Percentiles rank a stretch among this genome's conserved stretches.
These are phyloP conservation scores for Penicillium fuscoglaucum DNA, from an alignment of 2,329 filamentous ascomycete species.

Conservation along the genomic window DNA sequence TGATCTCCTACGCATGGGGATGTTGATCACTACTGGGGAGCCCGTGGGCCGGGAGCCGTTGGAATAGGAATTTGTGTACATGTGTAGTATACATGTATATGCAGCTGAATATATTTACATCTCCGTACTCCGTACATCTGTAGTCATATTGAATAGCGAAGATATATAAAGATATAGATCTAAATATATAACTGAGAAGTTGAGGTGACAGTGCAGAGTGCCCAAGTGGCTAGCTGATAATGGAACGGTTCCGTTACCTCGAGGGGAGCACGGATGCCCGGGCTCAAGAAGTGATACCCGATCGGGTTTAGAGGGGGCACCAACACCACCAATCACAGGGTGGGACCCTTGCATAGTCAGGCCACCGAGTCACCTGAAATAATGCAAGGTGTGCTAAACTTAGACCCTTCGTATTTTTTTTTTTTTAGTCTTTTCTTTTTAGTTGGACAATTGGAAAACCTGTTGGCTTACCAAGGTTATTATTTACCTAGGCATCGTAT, in stretches of 20 bases:
- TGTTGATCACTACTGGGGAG: conserved; percentile 16
- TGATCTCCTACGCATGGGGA: conserved; percentile 8
- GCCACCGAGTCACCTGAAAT: conserved; percentile 27
- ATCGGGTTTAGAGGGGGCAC: neutral
- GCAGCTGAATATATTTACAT: neutral
- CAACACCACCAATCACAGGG: conserved; percentile 17
- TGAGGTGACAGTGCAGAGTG: conserved; percentile 37
- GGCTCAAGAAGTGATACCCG: conserved; percentile 4
- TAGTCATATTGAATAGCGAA: too few relatives aligned
- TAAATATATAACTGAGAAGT: neutral
- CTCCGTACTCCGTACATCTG: too few relatives aligned
- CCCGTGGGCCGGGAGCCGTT: conserved; percentile 3
- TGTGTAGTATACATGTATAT: neutral
- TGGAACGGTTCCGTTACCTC: conserved; percentile 1
- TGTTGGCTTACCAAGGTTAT: too few relatives aligned
- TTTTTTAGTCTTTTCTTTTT: neutral
- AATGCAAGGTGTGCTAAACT: conserved; percentile 29
- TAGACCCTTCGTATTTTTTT: conserved; percentile 14
- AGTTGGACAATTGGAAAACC: too few relatives aligned
- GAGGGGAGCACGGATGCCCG: neutral
- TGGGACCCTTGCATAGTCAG: conserved; percentile 26
- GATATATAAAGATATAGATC: neutral
- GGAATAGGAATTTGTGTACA: neutral
- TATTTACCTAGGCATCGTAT: neutral
- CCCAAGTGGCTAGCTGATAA: neutral